Evolutionary conservation across 441 rosid species (phyloP).

Genomic region (Macaranga tanarius): DNA sequence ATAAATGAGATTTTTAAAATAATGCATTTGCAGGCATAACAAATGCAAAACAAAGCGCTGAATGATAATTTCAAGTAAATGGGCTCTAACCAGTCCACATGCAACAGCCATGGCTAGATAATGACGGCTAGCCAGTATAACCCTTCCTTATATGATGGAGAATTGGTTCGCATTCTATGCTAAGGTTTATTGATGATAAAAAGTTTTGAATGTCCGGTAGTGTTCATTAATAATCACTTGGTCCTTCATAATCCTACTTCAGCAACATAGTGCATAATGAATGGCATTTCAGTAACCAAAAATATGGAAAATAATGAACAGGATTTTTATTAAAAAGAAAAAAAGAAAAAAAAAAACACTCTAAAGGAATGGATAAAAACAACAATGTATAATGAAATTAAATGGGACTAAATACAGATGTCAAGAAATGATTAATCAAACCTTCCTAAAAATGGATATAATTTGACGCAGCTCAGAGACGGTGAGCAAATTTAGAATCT

Average conservation of each 20-base stretch:
- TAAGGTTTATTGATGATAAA: background rate
- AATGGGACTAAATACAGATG: background rate
- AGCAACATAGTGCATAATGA: background rate
- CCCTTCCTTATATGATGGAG: background rate
- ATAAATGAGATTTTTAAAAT: background rate
- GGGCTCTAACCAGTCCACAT: background rate
- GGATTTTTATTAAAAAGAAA: too few species aligned
- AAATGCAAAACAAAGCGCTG: background rate
- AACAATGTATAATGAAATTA: background rate
- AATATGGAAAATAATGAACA: too few species aligned
- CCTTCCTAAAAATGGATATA: conserved; percentile 51
- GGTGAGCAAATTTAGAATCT: conserved; percentile 51
- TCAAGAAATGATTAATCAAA: conserved; percentile 26
- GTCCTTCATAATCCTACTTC: conserved; percentile 3
- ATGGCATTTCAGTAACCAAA: background rate
- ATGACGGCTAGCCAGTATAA: background rate
- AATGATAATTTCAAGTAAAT: background rate
- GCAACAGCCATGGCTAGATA: background rate
- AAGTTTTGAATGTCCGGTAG: background rate
- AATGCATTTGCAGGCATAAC: background rate
- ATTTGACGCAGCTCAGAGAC: conserved; percentile 71
- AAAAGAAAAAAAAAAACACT: background rate
- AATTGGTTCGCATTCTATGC: background rate
- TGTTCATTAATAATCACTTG: background rate
- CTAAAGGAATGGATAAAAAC: background rate